phyloP scores from a whole-genome alignment of 495 filamentous ascomycete species.

The Penicillium flavigenum region DNA sequence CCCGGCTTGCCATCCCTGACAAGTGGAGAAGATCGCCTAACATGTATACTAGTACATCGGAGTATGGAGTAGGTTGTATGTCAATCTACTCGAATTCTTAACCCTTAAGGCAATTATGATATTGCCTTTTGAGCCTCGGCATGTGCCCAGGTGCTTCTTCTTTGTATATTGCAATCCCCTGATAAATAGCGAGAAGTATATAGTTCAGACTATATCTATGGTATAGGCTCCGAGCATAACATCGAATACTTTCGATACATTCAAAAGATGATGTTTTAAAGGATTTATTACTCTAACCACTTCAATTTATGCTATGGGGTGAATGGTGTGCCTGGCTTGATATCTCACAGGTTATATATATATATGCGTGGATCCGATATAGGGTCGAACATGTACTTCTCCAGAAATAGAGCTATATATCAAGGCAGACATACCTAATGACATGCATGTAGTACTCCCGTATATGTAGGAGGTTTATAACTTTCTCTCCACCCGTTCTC shows the following conservation, averaged over 20 bases:
- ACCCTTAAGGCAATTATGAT: not conserved
- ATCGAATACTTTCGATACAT: too few relatives aligned
- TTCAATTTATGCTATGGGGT: not conserved
- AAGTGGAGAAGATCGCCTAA: conserved; percentile 4
- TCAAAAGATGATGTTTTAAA: too few relatives aligned
- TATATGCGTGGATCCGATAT: not conserved
- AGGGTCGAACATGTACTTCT: not conserved
- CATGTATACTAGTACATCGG: not conserved
- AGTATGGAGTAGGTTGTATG: too few relatives aligned
- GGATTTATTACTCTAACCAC: too few relatives aligned
- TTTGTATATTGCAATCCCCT: not conserved
- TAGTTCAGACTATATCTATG: not conserved
- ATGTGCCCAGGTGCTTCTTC: not conserved
- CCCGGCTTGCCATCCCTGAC: not conserved
- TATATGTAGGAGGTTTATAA: not conserved
- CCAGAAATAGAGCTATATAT: not conserved
- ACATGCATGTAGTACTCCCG: too few relatives aligned
- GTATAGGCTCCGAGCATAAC: not conserved
- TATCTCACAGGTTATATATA: not conserved
- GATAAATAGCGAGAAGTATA: too few relatives aligned
- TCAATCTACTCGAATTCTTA: not conserved
- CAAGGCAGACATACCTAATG: too few relatives aligned
- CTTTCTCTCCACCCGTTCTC: not conserved
- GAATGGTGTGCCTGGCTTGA: not conserved
- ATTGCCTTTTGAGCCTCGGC: not conserved